Percentiles rank a stretch among this genome's conserved stretches.
phyloP scores from a whole-genome alignment of 2,329 filamentous ascomycete genomes.

The Sporothrix mexicana region DNA sequence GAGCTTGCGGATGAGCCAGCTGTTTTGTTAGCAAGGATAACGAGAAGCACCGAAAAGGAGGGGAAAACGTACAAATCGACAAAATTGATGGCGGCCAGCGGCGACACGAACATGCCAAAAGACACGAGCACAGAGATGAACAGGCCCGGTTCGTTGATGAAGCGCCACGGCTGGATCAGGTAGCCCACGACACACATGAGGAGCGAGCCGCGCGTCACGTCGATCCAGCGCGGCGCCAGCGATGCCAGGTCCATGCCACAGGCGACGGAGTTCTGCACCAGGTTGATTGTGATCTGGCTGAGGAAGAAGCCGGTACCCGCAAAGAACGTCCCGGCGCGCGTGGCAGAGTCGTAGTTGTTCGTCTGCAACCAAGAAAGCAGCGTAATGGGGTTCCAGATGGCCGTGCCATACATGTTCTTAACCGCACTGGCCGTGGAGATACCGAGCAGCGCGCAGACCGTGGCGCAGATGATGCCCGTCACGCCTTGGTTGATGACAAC shows the following conservation, averaged over 20 bases:
- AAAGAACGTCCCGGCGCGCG: conserved; percentile 36
- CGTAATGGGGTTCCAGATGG: conserved; percentile 36
- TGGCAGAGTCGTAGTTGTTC: conserved; percentile 32
- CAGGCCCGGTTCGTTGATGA: conserved; percentile 36
- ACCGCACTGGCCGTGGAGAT: conserved; percentile 33
- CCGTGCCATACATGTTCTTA: conserved; percentile 30
- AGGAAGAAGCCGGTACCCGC: conserved; percentile 35
- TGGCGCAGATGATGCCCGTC: conserved; percentile 20
- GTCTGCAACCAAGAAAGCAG: conserved; percentile 30
- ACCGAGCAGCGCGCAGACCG: conserved; percentile 31
- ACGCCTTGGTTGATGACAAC: conserved; percentile 28
- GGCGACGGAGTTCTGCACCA: conserved; percentile 36
- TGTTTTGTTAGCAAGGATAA: too few relatives aligned
- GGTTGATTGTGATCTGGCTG: conserved; percentile 35
- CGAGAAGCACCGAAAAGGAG: too few relatives aligned
- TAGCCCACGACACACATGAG: conserved; percentile 37
- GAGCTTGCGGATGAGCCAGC: conserved; percentile 31
- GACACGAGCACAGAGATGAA: conserved; percentile 39
- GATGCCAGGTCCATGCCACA: conserved; percentile 38
- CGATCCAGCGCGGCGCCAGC: conserved; percentile 35
- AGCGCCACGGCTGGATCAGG: conserved; percentile 37
- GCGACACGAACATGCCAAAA: conserved; percentile 39
- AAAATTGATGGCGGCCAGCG: conserved; percentile 37
- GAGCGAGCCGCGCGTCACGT: conserved; percentile 35
- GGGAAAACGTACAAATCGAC: conserved; percentile 23